These are phyloP conservation scores for Lyophyllum decastes DNA, from an alignment of 768 basidiomycete genomes.

Conservation along the genomic window DNA sequence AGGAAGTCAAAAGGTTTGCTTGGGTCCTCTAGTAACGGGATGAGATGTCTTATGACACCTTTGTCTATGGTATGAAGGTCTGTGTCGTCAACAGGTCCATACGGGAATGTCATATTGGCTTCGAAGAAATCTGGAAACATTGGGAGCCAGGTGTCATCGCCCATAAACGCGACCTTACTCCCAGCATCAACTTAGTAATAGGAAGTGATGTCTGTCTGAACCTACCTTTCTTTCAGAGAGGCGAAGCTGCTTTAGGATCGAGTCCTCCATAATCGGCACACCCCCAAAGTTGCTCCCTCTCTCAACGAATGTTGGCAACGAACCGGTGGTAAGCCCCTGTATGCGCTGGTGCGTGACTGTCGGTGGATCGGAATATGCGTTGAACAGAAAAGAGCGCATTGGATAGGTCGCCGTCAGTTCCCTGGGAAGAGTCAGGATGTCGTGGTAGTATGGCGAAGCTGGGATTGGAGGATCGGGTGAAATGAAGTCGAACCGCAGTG, in stretches of 20 bases:
- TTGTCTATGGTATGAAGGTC: constrained; percentile 95
- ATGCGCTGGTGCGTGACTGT: constrained; percentile 94
- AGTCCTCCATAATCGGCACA: constrained; percentile 85
- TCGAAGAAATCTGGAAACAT: constrained; percentile 81
- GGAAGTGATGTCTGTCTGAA: too few species aligned
- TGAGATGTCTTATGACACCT: constrained; percentile 82
- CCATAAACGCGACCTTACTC: constrained; percentile 72
- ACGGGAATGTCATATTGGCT: constrained; percentile 76
- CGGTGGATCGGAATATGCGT: constrained; percentile 91
- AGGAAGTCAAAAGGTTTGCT: constrained; percentile 77
- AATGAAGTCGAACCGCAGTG: constrained; percentile 93
- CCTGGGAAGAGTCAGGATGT: constrained; percentile 77
- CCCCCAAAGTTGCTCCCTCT: constrained; percentile 92
- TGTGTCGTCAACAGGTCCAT: constrained; percentile 97
- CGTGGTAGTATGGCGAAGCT: constrained; percentile 72
- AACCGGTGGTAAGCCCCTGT: constrained; percentile 94
- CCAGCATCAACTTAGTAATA: neutral
- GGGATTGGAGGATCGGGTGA: constrained; percentile 69
- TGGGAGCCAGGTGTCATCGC: constrained; percentile 96
- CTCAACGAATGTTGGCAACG: constrained; percentile 93
- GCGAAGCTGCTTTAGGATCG: constrained; percentile 73
- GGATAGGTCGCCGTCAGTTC: constrained; percentile 69
- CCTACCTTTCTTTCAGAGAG: constrained; percentile 61
- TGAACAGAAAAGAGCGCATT: constrained; percentile 79
- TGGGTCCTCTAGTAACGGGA: constrained; percentile 67